phyloP scores from a whole-genome alignment of 495 filamentous ascomycete species.

The Xylaria sp. region DNA sequence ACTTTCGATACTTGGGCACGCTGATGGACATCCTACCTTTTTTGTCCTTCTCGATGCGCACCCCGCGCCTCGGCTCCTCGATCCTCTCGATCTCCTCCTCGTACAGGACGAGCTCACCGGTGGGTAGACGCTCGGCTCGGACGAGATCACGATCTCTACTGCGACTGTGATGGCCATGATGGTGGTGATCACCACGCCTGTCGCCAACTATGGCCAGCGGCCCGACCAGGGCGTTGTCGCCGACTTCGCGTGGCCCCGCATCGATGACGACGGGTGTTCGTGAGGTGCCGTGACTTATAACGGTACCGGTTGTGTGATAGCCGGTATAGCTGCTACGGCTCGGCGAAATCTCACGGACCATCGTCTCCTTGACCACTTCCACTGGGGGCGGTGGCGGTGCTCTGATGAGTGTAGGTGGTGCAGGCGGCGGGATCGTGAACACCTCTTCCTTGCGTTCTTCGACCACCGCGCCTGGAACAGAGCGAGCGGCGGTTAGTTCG shows the following conservation, averaged over 20 bases:
- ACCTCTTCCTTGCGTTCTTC: constrained; percentile 48
- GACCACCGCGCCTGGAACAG: constrained; percentile 43
- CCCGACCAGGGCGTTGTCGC: constrained; percentile 57
- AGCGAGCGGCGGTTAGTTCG: constrained; percentile 48
- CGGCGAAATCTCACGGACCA: constrained; percentile 50
- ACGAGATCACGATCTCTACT: constrained; percentile 54
- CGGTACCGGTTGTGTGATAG: constrained; percentile 37
- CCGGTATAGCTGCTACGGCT: constrained; percentile 41
- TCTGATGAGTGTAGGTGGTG: constrained; percentile 37
- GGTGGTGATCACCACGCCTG: constrained; percentile 40
- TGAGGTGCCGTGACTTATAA: constrained; percentile 11
- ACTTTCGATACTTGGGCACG: constrained; percentile 61
- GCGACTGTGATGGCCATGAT: constrained; percentile 35
- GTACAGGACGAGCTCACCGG: constrained; percentile 60
- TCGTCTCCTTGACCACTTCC: constrained; percentile 50
- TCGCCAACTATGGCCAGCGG: constrained; percentile 63
- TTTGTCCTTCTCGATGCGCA: constrained; percentile 79
- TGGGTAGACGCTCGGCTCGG: constrained; percentile 52
- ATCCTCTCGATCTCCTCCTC: constrained; percentile 62
- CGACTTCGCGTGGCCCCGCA: constrained; percentile 47
- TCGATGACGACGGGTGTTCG: constrained; percentile 44
- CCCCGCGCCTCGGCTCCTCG: constrained; percentile 59
- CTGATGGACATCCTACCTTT: constrained; percentile 83
- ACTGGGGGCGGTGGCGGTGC: constrained; percentile 47
- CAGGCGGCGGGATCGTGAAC: constrained; percentile 40